These are phyloP conservation scores for Exobasidium rhododendri DNA, from an alignment of 1,284 basidiomycete species.

Conservation along the genomic window DNA sequence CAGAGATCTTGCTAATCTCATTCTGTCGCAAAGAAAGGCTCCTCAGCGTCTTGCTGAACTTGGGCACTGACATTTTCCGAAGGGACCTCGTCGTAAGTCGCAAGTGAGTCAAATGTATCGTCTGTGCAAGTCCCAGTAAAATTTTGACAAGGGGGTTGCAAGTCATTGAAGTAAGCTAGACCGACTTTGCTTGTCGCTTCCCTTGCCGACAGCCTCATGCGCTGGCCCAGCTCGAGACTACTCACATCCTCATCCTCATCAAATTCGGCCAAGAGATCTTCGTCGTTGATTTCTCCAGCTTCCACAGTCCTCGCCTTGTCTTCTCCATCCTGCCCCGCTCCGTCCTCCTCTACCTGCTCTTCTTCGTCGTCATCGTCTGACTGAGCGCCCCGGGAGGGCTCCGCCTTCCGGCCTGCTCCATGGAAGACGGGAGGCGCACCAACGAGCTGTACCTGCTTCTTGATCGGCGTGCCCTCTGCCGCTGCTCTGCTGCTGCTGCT, in stretches of 20 bases:
- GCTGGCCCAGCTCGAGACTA: background rate
- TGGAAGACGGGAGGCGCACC: conserved; percentile 23
- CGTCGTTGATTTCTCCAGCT: conserved; percentile 24
- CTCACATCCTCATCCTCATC: conserved; percentile 35
- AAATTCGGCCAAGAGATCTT: conserved; percentile 31
- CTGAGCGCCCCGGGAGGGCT: conserved; percentile 4
- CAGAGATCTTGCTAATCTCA: conserved; percentile 68
- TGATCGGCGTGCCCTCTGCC: no score
- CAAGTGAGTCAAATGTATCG: conserved; percentile 79
- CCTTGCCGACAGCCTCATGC: background rate
- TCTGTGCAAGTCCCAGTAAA: no score
- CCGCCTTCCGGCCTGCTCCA: conserved; percentile 14
- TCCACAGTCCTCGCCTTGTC: conserved; percentile 6
- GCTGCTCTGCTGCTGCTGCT: no score
- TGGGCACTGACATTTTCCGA: conserved; percentile 61
- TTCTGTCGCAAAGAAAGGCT: conserved; percentile 88
- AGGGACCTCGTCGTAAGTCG: conserved; percentile 66
- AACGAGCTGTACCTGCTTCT: conserved; percentile 22
- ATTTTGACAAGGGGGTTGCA: background rate
- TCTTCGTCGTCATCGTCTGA: conserved; percentile 18
- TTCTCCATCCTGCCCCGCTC: conserved; percentile 22
- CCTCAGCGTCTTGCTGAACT: conserved; percentile 70
- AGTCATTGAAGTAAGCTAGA: no score
- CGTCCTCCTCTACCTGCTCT: conserved; percentile 32
- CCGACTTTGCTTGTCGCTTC: no score